Percentiles rank a stretch among this genome's conserved stretches.
Conservation (phyloP, 345 rosid genomes). For the Populus simonii region DNA sequence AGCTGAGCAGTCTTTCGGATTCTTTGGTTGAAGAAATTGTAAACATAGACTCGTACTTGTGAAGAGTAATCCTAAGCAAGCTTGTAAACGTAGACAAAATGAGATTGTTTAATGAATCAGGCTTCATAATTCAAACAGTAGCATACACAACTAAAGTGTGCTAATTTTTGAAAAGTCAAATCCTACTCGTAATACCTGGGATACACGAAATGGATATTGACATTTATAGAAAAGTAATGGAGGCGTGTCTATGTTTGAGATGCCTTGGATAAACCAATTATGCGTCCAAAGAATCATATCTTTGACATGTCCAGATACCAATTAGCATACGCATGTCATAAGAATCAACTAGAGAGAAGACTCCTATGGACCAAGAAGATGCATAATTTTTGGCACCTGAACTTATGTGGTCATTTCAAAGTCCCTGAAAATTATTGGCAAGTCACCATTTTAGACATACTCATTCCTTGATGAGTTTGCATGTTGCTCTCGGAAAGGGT, state of each 20-base stretch:
- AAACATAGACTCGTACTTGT: not conserved
- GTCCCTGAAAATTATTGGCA: no score
- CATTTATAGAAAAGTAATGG: no score
- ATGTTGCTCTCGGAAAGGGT: no score
- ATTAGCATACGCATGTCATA: not conserved
- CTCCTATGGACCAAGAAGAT: not conserved
- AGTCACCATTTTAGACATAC: no score
- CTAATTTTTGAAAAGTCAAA: no score
- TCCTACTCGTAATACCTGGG: no score
- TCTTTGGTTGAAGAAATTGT: not conserved
- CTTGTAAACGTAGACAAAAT: not conserved
- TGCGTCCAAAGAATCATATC: not conserved
- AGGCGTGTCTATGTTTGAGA: not conserved
- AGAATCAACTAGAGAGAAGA: not conserved
- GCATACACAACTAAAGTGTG: no score
- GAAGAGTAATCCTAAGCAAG: not conserved
- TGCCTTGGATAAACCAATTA: not conserved
- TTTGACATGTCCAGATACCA: not conserved
- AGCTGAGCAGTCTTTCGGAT: not conserved
- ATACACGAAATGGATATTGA: no score
- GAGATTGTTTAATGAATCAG: no score
- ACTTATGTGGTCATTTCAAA: not conserved
- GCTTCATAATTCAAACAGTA: no score
- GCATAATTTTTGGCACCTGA: not conserved
- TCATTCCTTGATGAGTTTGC: no score